Base-by-base conservation (phyloP, 208 protist species). In the Tritrichomonas musculus region DNA sequence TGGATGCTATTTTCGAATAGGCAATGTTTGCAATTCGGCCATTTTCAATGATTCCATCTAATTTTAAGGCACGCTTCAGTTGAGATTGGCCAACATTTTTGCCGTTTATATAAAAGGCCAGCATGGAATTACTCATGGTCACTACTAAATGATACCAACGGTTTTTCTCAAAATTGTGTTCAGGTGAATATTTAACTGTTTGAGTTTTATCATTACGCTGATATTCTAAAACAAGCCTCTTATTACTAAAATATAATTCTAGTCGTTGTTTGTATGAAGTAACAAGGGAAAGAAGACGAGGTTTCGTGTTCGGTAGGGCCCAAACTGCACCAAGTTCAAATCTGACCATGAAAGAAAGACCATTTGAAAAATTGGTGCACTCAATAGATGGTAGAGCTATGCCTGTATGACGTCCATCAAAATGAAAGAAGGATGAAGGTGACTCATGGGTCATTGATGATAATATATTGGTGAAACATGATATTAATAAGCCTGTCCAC, bases 401-500 rank as follows among this genome's bases (percentile, higher is more conserved):
- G 20, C 77, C 77, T 57, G 77, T 60, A 53, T 47, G 44, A 39
- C 77, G 0, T 57, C 77, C 77, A 88, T 88, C 41, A 36, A 88
- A 88, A n/a, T 88, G 77, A 47, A 88, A 88, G 47, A 88, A 88
- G 39, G 77, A 88, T 39, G 77, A 88, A 60, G 77, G 77, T 27
- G 77, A 27, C 39, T 47, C 47, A 36, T 17, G 47, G 1, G 77
- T 53, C 9, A 88, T 88, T 57, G 44, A 44, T 20, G 41, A 53
- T 33, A 88, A 36, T 5, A 88, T 88, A 53, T 44, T 88, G 33
- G 77, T 53, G 30, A 88, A 88, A 39, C 41, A 53, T 2, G 77
- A 88, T 33, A 88, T 88, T 27, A 88, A 36, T 88, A 53, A 27
- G 20, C 44, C 47, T 39, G 77, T 88, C 77, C 77, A 88, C 77